Evolutionary conservation across 345 rosid species (phyloP).

Genomic region (Mangifera indica): DNA sequence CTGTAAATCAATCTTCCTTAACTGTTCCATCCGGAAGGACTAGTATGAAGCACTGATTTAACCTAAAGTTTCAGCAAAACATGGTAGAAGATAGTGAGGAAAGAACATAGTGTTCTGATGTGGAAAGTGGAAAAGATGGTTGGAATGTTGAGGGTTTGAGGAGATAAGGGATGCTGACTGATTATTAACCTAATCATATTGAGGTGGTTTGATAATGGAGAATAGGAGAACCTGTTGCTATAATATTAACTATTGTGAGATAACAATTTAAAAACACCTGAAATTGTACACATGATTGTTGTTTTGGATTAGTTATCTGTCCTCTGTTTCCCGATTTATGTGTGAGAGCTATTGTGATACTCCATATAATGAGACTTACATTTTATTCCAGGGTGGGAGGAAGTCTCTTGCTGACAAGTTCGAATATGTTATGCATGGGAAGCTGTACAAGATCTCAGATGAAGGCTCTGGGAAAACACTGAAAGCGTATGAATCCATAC

Average conservation of each 20-base stretch:
- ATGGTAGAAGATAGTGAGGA: too few relatives aligned
- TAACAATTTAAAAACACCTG: background rate
- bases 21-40: background rate
- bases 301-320: background rate
- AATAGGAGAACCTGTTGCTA: background rate
- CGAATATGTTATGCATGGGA: conserved; percentile 88
- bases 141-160: background rate
- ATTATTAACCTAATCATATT: background rate
- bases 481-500: conserved; percentile 55
- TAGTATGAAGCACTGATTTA: background rate
- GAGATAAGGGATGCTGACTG: background rate
- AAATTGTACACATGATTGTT: too few relatives aligned
- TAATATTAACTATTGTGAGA: background rate
- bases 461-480: conserved; percentile 54
- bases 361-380: background rate
- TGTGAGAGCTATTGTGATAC: background rate
- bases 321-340: background rate
- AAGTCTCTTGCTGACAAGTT: conserved; percentile 87
- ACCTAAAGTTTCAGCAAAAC: background rate
- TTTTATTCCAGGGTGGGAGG: conserved; percentile 54
- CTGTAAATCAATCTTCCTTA: background rate
- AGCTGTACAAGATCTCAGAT: conserved; percentile 79
- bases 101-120: background rate
- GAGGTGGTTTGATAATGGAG: background rate
- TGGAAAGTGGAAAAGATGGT: background rate